Evolutionary conservation across 331 rosid genomes (phyloP).

Genomic region (Pyracantha coccinea): DNA sequence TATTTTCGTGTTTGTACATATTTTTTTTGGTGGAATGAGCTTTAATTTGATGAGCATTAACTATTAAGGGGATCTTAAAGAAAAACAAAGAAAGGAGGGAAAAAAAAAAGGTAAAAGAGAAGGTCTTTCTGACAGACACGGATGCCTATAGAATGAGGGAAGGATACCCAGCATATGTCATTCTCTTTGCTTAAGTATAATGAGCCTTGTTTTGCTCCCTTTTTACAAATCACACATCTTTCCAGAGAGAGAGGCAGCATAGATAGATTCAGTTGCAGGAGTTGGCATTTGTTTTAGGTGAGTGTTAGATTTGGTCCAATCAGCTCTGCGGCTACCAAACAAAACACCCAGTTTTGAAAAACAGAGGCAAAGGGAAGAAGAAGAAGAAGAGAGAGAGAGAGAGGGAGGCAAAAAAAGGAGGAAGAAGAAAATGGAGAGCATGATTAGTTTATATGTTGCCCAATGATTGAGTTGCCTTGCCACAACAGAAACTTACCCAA

Average conservation of each 20-base stretch:
- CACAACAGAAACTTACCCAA: slow-evolving; percentile 21
- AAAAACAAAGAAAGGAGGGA: slow-evolving; percentile 20
- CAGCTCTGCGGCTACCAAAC: slow-evolving; percentile 25
- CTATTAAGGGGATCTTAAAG: slow-evolving; percentile 4
- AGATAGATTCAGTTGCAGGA: slow-evolving; percentile 34
- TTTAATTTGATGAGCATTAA: slow-evolving; percentile 3
- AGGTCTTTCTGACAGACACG: slow-evolving; percentile 68
- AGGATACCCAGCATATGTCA: slow-evolving; percentile 46
- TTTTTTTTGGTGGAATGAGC: not conserved
- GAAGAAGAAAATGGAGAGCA: slow-evolving; percentile 9
- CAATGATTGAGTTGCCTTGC: slow-evolving; percentile 54
- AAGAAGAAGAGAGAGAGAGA: not conserved
- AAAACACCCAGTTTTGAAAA: slow-evolving; percentile 20
- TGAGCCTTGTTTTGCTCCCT: slow-evolving; percentile 49
- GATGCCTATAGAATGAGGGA: slow-evolving; percentile 76
- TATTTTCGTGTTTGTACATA: not conserved
- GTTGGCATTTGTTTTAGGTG: slow-evolving; percentile 26
- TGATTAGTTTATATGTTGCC: slow-evolving; percentile 36
- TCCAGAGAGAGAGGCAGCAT: not conserved
- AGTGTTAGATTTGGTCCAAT: slow-evolving; percentile 27
- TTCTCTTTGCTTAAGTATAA: slow-evolving; percentile 74
- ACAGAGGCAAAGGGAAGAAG: not conserved
- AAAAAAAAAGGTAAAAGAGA: slow-evolving; percentile 55
- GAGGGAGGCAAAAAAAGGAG: not conserved
- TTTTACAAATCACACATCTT: slow-evolving; percentile 18